phyloP scores from a whole-genome alignment of 23 red algal genomes.

The Cyanidioschyzon merolae region DNA sequence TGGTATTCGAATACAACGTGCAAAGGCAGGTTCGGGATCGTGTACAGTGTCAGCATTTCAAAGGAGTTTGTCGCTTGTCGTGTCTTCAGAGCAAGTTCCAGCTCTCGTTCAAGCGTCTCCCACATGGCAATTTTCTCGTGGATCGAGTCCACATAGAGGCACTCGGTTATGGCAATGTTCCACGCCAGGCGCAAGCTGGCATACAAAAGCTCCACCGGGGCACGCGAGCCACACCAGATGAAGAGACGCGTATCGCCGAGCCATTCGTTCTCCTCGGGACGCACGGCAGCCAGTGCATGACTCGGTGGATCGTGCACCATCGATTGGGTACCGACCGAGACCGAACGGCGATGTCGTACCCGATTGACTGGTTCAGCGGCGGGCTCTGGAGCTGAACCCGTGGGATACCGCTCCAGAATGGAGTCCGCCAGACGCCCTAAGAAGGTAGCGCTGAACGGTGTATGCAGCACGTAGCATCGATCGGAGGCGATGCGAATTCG shows the following conservation, averaged over 20 bases:
- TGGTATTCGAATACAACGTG: neutral
- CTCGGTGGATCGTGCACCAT: neutral
- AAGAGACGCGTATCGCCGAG: conserved; percentile 19
- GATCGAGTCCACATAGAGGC: neutral
- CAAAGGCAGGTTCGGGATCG: neutral
- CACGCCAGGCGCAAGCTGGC: neutral
- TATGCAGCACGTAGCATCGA: conserved; percentile 13
- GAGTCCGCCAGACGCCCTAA: neutral
- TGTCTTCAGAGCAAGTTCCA: neutral
- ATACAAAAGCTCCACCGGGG: neutral
- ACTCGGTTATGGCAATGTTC: conserved; percentile 9
- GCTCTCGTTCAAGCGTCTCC: neutral
- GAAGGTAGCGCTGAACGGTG: neutral
- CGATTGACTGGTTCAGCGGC: neutral
- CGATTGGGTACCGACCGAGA: neutral
- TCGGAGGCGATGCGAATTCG: conserved; percentile 4
- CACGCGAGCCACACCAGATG: neutral
- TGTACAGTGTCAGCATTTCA: neutral
- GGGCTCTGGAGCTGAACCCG: neutral
- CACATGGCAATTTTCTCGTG: neutral
- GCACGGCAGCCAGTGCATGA: neutral
- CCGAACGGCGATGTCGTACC: conserved; percentile 7
- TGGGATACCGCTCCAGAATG: neutral
- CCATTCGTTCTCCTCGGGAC: neutral
- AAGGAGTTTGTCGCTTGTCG: neutral